These are phyloP conservation scores for Penicillium paradoxum DNA, from an alignment of 495 filamentous ascomycete genomes.

Conservation along the genomic window DNA sequence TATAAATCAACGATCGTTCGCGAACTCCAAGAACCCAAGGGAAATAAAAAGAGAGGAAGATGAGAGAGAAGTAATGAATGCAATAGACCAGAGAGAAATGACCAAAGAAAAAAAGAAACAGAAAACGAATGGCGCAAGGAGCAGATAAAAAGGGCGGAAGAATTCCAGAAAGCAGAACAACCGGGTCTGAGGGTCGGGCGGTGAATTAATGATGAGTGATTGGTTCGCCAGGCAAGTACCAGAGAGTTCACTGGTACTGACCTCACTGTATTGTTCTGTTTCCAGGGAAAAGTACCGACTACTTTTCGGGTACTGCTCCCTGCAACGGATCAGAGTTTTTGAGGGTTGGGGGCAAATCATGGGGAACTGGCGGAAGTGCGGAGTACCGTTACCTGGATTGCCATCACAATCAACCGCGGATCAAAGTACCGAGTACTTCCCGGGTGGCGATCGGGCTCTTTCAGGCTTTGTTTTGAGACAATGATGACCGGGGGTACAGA, in stretches of 20 bases:
- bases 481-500: neutral
- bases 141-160: conserved; percentile 20
- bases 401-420: neutral
- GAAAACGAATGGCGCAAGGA: conserved; percentile 14
- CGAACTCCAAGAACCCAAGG: conserved; percentile 9
- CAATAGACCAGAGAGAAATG: conserved; percentile 10
- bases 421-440: conserved; percentile 18
- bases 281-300: neutral
- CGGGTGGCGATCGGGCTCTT: conserved; percentile 13
- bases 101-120: conserved; percentile 12
- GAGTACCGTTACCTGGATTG: conserved; percentile 18
- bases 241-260: neutral
- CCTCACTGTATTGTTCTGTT: neutral
- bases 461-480: neutral
- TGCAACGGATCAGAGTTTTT: conserved; percentile 13
- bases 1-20: conserved; percentile 1
- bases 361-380: conserved; percentile 12
- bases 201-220: conserved; percentile 22
- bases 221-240: conserved; percentile 3
- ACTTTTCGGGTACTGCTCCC: neutral
- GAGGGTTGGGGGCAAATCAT: conserved; percentile 15
- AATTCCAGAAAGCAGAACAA: conserved; percentile 15
- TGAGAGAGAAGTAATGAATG: conserved; percentile 11
- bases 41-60: conserved; percentile 4
- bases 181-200: conserved; percentile 24